These are phyloP conservation scores for Coccomyxa subellipsoidea DNA, from an alignment of 163 green algal species.

Conservation along the genomic window DNA sequence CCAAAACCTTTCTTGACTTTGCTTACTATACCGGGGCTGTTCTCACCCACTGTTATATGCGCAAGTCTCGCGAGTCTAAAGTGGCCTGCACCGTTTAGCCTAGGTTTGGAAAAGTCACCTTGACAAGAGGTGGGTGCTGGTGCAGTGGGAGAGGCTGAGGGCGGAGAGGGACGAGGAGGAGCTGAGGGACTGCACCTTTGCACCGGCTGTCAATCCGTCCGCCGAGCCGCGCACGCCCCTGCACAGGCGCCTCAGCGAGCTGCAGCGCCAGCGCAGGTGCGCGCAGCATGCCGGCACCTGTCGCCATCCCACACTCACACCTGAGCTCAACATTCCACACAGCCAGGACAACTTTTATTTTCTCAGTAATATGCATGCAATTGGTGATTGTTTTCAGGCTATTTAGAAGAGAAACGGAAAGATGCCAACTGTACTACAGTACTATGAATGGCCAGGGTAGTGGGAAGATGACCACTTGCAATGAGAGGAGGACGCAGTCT, in stretches of 20 bases:
- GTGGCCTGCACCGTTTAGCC: too few relatives aligned
- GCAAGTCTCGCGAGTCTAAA: too few relatives aligned
- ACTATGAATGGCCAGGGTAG: too few relatives aligned
- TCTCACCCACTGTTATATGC: too few relatives aligned
- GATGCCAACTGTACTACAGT: too few relatives aligned
- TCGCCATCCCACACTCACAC: neutral
- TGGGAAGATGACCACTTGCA: too few relatives aligned
- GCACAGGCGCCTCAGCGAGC: constrained; percentile 27
- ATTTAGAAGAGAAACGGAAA: too few relatives aligned
- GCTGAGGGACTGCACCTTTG: constrained; percentile 39
- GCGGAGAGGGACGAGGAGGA: constrained; percentile 19
- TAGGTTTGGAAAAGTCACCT: too few relatives aligned
- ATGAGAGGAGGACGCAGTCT: too few relatives aligned
- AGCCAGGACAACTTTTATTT: neutral
- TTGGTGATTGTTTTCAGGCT: too few relatives aligned
- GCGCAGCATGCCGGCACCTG: neutral
- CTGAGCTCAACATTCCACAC: neutral
- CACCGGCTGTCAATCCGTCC: constrained; percentile 13
- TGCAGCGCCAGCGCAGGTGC: constrained; percentile 26
- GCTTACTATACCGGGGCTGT: too few relatives aligned
- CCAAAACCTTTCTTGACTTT: neutral
- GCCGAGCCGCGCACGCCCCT: constrained; percentile 20
- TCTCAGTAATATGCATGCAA: neutral
- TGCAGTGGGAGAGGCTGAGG: constrained; percentile 28
- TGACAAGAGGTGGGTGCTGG: neutral